Conservation (phyloP, 805 yeast genomes). For the Saccharomycopsis fodiens region DNA sequence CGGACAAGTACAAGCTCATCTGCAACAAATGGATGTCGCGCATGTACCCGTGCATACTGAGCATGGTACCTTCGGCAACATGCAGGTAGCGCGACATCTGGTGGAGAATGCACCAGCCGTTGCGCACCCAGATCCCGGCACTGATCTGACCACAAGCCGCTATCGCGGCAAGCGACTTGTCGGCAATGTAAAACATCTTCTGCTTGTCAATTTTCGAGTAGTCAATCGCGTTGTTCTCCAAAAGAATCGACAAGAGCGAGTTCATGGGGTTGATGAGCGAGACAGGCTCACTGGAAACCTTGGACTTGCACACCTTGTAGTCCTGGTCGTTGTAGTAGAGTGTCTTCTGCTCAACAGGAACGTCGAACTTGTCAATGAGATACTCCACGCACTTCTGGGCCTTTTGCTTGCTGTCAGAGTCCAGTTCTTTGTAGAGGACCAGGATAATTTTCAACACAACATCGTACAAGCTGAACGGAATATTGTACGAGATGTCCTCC, state of each 20-base stretch:
- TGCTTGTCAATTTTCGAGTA: neutral
- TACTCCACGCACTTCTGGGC: neutral
- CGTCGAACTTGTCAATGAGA: neutral
- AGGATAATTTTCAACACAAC: neutral
- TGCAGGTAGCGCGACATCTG: slow-evolving; percentile 71
- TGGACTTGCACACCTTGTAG: slow-evolving; percentile 2
- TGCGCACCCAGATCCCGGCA: slow-evolving; percentile 89
- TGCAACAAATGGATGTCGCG: slow-evolving; percentile 76
- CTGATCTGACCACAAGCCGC: slow-evolving; percentile 77
- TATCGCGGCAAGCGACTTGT: slow-evolving; percentile 67
- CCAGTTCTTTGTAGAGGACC: neutral
- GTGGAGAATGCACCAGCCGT: slow-evolving; percentile 70
- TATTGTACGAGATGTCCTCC: neutral
- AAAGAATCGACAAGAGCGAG: slow-evolving; percentile 6
- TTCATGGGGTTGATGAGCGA: slow-evolving; percentile 19
- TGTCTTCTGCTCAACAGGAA: neutral
- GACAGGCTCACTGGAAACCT: slow-evolving; percentile 22
- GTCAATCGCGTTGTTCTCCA: slow-evolving; percentile 10
- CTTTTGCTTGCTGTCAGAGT: neutral
- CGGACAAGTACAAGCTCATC: slow-evolving; percentile 41
- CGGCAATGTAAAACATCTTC: slow-evolving; percentile 3
- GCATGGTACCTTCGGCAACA: slow-evolving; percentile 35
- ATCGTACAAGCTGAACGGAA: neutral
- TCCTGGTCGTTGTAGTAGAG: slow-evolving; percentile 1
- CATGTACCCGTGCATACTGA: slow-evolving; percentile 75